Evolutionary conservation across 345 rosid species (phyloP), one percentile per base, ranked within the genome.

Genomic region (Corymbia maculata): DNA sequence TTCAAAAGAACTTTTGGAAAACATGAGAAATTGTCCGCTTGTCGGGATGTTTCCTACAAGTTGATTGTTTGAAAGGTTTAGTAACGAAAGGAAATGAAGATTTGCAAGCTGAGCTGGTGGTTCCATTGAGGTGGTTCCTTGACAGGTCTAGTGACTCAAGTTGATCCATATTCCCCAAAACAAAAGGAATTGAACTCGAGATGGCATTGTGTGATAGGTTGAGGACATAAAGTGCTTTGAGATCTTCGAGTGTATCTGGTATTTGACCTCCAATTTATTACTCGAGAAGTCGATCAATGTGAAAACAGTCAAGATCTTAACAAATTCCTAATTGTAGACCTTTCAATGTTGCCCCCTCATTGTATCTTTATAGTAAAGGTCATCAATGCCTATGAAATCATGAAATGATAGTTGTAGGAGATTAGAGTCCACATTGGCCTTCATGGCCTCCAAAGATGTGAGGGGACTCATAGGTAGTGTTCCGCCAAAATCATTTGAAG

Each of bases 41-140:
- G 0, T 15, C 3, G 93, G 94, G 2, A 95, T 91, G 24, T 42
- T 92, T 26, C 94, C 94, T 16, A 17, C 85, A 6, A 92, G 89
- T 4, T 87, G 88, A 87, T 91, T 93, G 24, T 89, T 4, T 13
- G 94, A 94, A 22, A 94, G 87, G 89, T 94, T 89, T 50, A 94
- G 36, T 53, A 75, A 12, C 1, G 93, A 61, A 28, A 93, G 89
- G 47, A 88, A 93, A 88, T 51, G 86, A 13, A 94, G 88, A 1
- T 61, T 28, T 3, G 90, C 66, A 17, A 92, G 91, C 52, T 88
- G 64, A 7, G 14, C 0, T 8, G 95, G 94, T 52, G 5, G 2
- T 44, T 2, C 94, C 96, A 22, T 8, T 57, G 5, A 95, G 86
- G 0, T 21, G 19, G 61, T 95, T 95, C 28, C 53, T 0, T 1